Base-by-base conservation (phyloP, 345 rosid genomes). In the Rhizophora apiculata region DNA sequence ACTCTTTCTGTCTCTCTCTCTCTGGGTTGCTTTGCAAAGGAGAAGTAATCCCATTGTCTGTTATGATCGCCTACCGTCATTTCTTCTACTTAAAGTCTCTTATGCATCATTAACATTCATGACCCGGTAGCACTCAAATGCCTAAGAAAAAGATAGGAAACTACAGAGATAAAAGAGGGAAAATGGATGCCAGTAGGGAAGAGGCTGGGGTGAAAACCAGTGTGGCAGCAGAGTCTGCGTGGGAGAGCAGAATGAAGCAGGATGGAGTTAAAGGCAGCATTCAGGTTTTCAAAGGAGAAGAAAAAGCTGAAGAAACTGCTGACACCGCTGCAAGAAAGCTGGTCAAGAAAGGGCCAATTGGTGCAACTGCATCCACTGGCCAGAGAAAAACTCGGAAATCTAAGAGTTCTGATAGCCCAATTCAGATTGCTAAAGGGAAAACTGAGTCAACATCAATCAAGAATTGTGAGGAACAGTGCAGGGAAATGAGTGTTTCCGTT, bases 211-310 rank as follows among this genome's bases (percentile, higher is more conserved):
- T 49, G 22, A 78, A 78, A 64, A 68, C 63, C 54, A 77, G 81
- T 72, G 86, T 75, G 65, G 84, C 67, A 48, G 84, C 85, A 52
- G 95, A 89, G 43, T 89, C 96, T 46, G 98, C 88, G 55, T 88
- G 95, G 96, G 96, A 89, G 80, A 85, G 79, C 69, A 86, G 93
- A 76, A 89, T 88, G 96, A 91, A 85, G 81, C 79, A 30, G 39
- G 91, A 86, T 72, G 83, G 78, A 72, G 84, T 81, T 51, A 85
- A 83, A 74, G 86, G 88, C 67, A 93, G 90, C 46, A 74, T 90
- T 24, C 86, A 81, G 61, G 85, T 85, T 61, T 82, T 83, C 56
- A 83, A 82, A 79, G 84, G 80, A 8, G 89, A 78, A 48, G 78
- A 68, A 15, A 43, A 39, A 34, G 30, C 3, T 43, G 24, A 13